A percentile compares a stretch with the other conserved stretches of the same genome.
phyloP scores from a whole-genome alignment of 306 rosid genomes.

The Geum urbanum region DNA sequence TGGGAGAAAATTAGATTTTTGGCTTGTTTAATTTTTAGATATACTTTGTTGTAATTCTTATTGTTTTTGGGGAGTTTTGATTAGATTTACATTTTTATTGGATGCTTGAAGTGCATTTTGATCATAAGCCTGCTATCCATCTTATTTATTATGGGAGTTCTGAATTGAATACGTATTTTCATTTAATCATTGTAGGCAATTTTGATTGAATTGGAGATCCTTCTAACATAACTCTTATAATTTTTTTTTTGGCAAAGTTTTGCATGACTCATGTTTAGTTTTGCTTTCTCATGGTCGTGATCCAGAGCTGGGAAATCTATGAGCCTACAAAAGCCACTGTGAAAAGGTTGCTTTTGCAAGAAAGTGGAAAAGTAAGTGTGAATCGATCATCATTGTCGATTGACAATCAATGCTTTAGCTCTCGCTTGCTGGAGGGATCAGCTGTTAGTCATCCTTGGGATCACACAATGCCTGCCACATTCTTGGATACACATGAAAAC shows the following conservation, averaged over 20 bases:
- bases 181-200: too few relatives aligned
- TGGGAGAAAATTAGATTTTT: too few relatives aligned
- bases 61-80: too few relatives aligned
- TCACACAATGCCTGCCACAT: constrained; percentile 34
- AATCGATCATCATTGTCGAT: constrained; percentile 29
- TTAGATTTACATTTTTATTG: too few relatives aligned
- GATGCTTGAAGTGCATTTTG: too few relatives aligned
- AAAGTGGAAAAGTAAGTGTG: constrained; percentile 40
- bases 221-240: too few relatives aligned
- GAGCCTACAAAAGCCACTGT: constrained; percentile 81
- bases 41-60: too few relatives aligned
- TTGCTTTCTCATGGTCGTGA: constrained; percentile 19
- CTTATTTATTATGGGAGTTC: too few relatives aligned
- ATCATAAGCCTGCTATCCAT: too few relatives aligned
- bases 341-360: constrained; percentile 66
- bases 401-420: constrained; percentile 33
- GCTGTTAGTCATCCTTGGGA: constrained; percentile 32
- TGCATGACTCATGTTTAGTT: constrained; percentile 20
- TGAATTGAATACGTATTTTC: too few relatives aligned
- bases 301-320: constrained; percentile 72
- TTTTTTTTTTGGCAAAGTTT: not conserved
- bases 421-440: constrained; percentile 36
- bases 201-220: too few relatives aligned
- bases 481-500: constrained; percentile 33
- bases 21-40: too few relatives aligned